Evolutionary conservation across 2,329 filamentous ascomycete genomes (phyloP).

Genomic region (Fusarium nelsonii): DNA sequence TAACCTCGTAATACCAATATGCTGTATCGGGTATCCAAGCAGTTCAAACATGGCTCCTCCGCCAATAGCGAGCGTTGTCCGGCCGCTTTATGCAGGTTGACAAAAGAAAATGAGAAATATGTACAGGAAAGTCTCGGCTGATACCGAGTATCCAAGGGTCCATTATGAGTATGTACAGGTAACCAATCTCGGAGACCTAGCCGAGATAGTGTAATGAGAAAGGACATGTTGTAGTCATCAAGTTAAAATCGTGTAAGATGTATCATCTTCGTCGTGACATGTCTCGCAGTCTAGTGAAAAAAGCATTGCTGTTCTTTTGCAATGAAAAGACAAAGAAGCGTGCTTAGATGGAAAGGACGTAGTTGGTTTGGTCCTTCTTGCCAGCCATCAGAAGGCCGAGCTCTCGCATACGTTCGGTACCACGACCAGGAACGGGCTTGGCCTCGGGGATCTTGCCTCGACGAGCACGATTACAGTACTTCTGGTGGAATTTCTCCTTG

Average conservation of each 20-base stretch:
- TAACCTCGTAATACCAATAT: conserved; percentile 46
- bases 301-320: conserved; percentile 15
- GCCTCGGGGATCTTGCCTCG: conserved; percentile 73
- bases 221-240: conserved; percentile 34
- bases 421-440: conserved; percentile 83
- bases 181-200: conserved; percentile 29
- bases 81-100: conserved; percentile 44
- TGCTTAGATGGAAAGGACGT: conserved; percentile 78
- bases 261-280: conserved; percentile 31
- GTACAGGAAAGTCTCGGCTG: conserved; percentile 35
- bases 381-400: conserved; percentile 90
- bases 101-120: conserved; percentile 37
- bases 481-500: conserved; percentile 91
- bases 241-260: conserved; percentile 40
- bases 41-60: conserved; percentile 42
- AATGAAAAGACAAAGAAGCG: conserved; percentile 9
- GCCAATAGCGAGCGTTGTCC: conserved; percentile 45
- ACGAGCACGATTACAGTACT: conserved; percentile 85
- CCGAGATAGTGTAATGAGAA: conserved; percentile 27
- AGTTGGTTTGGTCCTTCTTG: conserved; percentile 79
- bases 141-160: conserved; percentile 13
- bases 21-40: conserved; percentile 53
- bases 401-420: conserved; percentile 86
- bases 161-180: conserved; percentile 42
- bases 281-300: conserved; percentile 31